Percentiles rank a stretch among this genome's conserved stretches.
Evolutionary conservation across 1,284 basidiomycete genomes (phyloP).

Genomic region (Naganishia albida): DNA sequence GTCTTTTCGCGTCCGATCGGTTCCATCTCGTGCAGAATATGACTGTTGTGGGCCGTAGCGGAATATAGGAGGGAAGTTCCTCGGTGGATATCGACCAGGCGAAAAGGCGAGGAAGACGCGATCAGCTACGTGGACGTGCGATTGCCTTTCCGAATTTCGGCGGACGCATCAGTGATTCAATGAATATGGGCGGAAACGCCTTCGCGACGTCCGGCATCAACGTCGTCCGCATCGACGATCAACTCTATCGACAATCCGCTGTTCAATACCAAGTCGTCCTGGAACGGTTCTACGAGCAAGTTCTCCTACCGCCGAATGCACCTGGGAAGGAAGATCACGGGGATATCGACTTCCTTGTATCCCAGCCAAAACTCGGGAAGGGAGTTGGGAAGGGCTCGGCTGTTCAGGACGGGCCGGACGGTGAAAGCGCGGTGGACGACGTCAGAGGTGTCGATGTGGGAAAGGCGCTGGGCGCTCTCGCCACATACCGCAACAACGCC

Average conservation of each 20-base stretch:
- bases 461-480: neutral
- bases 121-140: no score
- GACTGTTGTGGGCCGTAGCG: no score
- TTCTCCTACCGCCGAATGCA: slow-evolving; percentile 10
- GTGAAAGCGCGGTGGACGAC: neutral
- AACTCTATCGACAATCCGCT: slow-evolving; percentile 4
- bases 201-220: neutral
- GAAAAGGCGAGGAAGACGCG: no score
- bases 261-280: neutral
- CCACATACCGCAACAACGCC: slow-evolving; percentile 1
- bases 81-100: no score
- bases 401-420: neutral
- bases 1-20: no score
- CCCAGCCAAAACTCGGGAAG: neutral
- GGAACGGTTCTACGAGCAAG: neutral
- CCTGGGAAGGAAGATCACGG: slow-evolving; percentile 21
- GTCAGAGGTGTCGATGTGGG: no score
- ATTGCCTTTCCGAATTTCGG: no score
- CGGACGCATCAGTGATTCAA: no score
- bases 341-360: slow-evolving; percentile 28
- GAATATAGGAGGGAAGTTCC: no score
- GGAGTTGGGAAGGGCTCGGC: neutral
- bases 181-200: slow-evolving; percentile 14
- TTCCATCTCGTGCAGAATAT: no score
- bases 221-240: slow-evolving; percentile 10